Conservation (phyloP, 2,329 filamentous ascomycete species). For the Hymenoscyphus albidus region DNA sequence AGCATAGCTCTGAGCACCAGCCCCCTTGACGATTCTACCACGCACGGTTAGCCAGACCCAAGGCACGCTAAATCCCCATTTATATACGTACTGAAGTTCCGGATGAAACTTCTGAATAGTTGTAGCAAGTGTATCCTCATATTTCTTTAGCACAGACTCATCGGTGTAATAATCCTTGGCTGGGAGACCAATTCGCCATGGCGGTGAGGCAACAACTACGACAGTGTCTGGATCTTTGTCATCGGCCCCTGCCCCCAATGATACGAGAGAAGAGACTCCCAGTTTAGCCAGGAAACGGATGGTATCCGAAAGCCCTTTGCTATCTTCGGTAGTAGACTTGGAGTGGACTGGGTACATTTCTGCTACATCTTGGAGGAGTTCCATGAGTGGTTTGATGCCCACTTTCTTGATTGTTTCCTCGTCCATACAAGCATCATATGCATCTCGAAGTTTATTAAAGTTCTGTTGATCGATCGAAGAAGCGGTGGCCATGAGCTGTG, state of each 20-base stretch:
- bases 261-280: conserved; percentile 39
- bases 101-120: conserved; percentile 28
- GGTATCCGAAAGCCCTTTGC: conserved; percentile 40
- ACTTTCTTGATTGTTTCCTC: conserved; percentile 51
- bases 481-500: conserved; percentile 35
- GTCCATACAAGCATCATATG: conserved; percentile 64
- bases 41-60: not conserved
- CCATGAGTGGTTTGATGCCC: conserved; percentile 53
- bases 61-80: not conserved
- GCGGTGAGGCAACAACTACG: conserved; percentile 43
- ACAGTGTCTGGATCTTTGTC: conserved; percentile 51
- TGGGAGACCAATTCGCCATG: conserved; percentile 52
- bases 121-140: conserved; percentile 41
- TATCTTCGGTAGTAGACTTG: not conserved
- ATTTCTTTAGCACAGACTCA: conserved; percentile 48
- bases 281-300: conserved; percentile 45
- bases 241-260: conserved; percentile 30
- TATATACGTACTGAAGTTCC: conserved; percentile 12
- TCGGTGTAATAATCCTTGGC: conserved; percentile 60
- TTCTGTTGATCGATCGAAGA: conserved; percentile 54
- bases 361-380: conserved; percentile 51
- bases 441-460: conserved; percentile 61
- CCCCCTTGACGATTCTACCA: not conserved
- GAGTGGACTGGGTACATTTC: conserved; percentile 39
- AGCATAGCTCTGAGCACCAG: conserved; percentile 15